Conservation (phyloP, 129 eudicot species). For the Glebionis coronaria region DNA sequence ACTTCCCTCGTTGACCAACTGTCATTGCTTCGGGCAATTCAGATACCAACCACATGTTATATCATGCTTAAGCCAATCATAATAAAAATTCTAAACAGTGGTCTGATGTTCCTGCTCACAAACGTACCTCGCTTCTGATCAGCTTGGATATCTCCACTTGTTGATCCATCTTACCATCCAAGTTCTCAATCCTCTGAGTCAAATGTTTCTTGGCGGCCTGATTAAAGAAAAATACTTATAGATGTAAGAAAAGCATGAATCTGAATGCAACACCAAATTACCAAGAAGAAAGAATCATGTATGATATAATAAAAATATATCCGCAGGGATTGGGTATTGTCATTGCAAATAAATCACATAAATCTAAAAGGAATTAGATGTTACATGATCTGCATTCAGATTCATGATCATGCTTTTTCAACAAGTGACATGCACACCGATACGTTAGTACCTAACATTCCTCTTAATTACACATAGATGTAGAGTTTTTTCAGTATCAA, state of each 20-base stretch:
- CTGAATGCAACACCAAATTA: conserved; percentile 4
- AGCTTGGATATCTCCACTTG: conserved; percentile 73
- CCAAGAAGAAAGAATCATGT: conserved; percentile 4
- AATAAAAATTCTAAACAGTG: background rate
- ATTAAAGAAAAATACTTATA: conserved; percentile 13
- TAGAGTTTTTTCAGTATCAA: background rate
- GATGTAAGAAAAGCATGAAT: background rate
- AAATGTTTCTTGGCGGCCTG: conserved; percentile 87
- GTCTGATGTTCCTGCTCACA: background rate
- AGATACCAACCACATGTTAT: conserved; percentile 1
- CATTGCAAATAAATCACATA: too few species aligned
- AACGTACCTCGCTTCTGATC: conserved; percentile 60
- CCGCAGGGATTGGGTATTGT: too few species aligned
- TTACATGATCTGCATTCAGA: too few species aligned
- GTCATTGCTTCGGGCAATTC: background rate
- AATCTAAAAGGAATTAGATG: too few species aligned
- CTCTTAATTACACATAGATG: background rate
- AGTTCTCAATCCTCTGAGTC: conserved; percentile 83
- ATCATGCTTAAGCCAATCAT: background rate
- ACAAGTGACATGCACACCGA: too few species aligned
- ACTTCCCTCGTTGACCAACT: background rate
- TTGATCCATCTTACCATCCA: conserved; percentile 81
- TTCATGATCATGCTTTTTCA: too few species aligned
- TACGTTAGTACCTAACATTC: background rate
- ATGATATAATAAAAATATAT: conserved; percentile 3